Base-by-base conservation (phyloP, 2,329 filamentous ascomycete genomes). In the Colletotrichum chrysophilum region DNA sequence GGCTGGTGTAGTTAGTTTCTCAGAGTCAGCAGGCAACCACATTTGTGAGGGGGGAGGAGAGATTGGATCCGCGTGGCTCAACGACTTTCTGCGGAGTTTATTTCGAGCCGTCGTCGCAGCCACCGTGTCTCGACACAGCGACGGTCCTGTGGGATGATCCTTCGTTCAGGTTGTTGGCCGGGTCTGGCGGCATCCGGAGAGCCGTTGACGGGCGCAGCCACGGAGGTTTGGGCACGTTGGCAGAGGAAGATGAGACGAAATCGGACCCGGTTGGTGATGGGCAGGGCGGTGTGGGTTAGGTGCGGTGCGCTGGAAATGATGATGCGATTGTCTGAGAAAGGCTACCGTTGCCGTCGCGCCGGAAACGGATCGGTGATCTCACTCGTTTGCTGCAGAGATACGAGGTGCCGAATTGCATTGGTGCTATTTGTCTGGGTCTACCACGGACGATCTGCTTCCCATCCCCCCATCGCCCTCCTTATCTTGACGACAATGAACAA, bases 101-200 rank as follows among this genome's bases (percentile, higher is more conserved):
- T 71, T 71, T 71, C 28, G 28, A 70, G 67, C 71, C 67, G 67
- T 58, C 55, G 67, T 74, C 38, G 66, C 60, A 70, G 71, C 58
- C 34, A 30, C 32, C 32, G 10, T 21, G 4, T 58, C n/a, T 38
- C 6, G 32, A 60, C 32, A 0, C 43, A 36, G 8, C 26, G 52
- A 38, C 30, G 2, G 32, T 28, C 9, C 30, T 30, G 2, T 60
- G 52, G 14, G 21, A 38, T 9, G 66, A 58, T 58, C 32, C 48
- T 68, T 66, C 16, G 48, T 3, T 21, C 21, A 60, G 43, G n/a
- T 32, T 24, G 36, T 2, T 38, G 30, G 21, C 38, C 65, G 70
- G 70, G 56, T 26, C 48, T 36, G 66, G 36, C 70, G 70, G 64
- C 55, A 65, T 32, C 62, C 71, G 56, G 38, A 36, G 43, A 21